Base-by-base conservation (phyloP, 2,329 filamentous ascomycete genomes). In the Aspergillus neoniger region DNA sequence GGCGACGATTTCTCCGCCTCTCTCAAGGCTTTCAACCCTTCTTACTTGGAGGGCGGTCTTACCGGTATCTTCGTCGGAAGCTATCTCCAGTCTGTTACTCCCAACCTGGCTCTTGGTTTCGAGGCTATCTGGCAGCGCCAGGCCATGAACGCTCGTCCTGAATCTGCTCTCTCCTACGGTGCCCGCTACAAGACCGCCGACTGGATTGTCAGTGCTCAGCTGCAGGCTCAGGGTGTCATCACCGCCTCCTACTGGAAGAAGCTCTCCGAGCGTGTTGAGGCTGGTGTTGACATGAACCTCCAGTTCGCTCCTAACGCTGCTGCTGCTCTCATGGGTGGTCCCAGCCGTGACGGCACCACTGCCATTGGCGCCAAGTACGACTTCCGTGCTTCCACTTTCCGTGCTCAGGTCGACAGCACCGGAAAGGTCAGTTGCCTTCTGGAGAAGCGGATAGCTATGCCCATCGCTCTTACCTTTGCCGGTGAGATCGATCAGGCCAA, bases 321-420 rank as follows among this genome's bases (percentile, higher is more conserved):
- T 55, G 86, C 85, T 55, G 85, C 86, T 65, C 81, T 91, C 79
- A 92, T 95, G 87, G 91, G 91, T 62, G 87, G 87, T 50, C 76
- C 88, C 57, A 86, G 88, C 77, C 94, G 92, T 79, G 93, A 99
- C 78, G 95, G 95, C 58, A 85, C 91, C 63, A 93, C 96, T 57
- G 92, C 93, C 57, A 85, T 98, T 71, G 95, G 94, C 72, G 91
- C 92, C 76, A 99, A 99, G 81, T 99, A 99, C 81, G 94, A 97
- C 77, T 99, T 99, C 87, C 87, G 91, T 74, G 91, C 92, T 81
- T 95, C 91, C 58, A 95, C 92, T 54, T 96, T 97, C 88, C 88
- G 94, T 67, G 95, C 94, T 48, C 95, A 99, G 81, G 86, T 98
- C 70, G 95, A 99, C 81, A 96, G 92, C 72, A 88, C 91, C 76